Evolutionary conservation across 768 basidiomycete species (phyloP).

Genomic region (Mycena galericulata): DNA sequence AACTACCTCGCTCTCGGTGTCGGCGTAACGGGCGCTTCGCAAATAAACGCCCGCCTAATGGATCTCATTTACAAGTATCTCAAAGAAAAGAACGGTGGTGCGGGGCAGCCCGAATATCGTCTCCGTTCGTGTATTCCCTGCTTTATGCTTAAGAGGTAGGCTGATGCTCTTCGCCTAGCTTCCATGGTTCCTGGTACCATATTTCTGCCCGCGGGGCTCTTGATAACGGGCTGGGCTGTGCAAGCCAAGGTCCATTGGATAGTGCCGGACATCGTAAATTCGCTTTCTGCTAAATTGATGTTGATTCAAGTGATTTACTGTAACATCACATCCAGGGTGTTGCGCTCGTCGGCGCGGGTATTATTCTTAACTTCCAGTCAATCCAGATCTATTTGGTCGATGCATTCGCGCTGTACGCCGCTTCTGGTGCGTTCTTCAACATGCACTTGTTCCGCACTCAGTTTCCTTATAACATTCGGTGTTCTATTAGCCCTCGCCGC

Average conservation of each 20-base stretch:
- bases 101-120: constrained; percentile 63
- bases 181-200: constrained; percentile 70
- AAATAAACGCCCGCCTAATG: constrained; percentile 65
- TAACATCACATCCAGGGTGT: constrained; percentile 61
- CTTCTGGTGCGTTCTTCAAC: constrained; percentile 67
- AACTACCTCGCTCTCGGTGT: constrained; percentile 80
- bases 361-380: constrained; percentile 63
- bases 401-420: constrained; percentile 72
- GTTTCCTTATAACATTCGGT: not conserved
- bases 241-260: constrained; percentile 74
- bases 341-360: constrained; percentile 64
- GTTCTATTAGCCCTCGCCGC: constrained; percentile 64
- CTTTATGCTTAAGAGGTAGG: not conserved
- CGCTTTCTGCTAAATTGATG: constrained; percentile 31
- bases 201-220: constrained; percentile 72
- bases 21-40: constrained; percentile 65
- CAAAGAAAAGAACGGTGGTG: constrained; percentile 58
- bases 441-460: not conserved
- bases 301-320: constrained; percentile 13
- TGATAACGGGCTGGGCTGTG: constrained; percentile 80
- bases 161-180: constrained; percentile 47
- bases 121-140: constrained; percentile 51
- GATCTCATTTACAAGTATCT: constrained; percentile 68
- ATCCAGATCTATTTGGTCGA: constrained; percentile 80
- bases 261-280: constrained; percentile 74